Percentiles rank a stretch among this genome's conserved stretches.
Conservation (phyloP, 352 stramenopile species). For the Phytophthora brassicae region DNA sequence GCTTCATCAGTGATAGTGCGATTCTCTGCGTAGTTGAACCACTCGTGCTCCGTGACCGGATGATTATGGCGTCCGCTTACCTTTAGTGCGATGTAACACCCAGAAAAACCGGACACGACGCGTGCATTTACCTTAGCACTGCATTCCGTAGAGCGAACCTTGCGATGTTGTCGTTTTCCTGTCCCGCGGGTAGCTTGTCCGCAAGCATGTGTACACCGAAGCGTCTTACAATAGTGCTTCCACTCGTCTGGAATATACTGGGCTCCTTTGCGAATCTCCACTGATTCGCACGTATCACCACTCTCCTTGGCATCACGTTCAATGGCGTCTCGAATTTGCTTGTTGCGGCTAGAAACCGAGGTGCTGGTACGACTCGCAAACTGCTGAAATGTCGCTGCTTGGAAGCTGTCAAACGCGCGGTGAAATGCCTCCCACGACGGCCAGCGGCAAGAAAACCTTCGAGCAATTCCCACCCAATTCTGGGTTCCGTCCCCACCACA, state of each 20-base stretch:
- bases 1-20: neutral
- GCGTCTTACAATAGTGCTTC: neutral
- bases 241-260: neutral
- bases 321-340: neutral
- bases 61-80: too few species aligned
- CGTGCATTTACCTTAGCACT: neutral
- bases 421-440: neutral
- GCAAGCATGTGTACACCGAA: neutral
- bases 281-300: neutral
- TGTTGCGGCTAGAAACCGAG: neutral
- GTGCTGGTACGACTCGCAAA: too few species aligned
- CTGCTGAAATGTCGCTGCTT: too few species aligned
- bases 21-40: slow-evolving; percentile 3
- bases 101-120: neutral
- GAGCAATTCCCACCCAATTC: neutral
- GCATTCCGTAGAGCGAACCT: neutral
- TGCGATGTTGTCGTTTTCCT: neutral
- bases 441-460: neutral
- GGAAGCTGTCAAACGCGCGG: too few species aligned
- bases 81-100: too few species aligned
- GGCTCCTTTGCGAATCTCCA: neutral
- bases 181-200: neutral
- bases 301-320: neutral
- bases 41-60: neutral
- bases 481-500: neutral